Percentiles rank a stretch among this genome's conserved stretches.
Evolutionary conservation across 2,329 filamentous ascomycete species (phyloP).

Genomic region (Aureobasidium pullulans): DNA sequence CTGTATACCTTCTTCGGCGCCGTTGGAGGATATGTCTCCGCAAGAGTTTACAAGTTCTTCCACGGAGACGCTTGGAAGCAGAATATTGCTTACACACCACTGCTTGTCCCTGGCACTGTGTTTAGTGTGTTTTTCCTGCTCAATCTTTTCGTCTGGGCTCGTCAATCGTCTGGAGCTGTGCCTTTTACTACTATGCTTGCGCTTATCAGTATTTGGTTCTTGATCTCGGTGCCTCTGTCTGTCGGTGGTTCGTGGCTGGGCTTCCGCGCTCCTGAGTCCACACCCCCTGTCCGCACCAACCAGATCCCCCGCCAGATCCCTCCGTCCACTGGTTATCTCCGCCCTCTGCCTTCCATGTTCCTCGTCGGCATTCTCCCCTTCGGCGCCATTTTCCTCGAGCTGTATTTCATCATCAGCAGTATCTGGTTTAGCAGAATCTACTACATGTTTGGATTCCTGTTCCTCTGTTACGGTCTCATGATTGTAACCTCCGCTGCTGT

Average conservation of each 20-base stretch:
- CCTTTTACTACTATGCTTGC: conserved; percentile 96
- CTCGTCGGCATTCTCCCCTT: conserved; percentile 90
- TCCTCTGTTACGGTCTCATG: conserved; percentile 96
- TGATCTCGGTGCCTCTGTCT: conserved; percentile 89
- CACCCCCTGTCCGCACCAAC: conserved; percentile 85
- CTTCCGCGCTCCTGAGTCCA: conserved; percentile 63
- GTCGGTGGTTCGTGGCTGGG: conserved; percentile 88
- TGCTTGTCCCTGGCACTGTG: conserved; percentile 77
- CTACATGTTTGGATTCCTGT: conserved; percentile 99
- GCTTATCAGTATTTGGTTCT: conserved; percentile 88
- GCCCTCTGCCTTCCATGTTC: conserved; percentile 80
- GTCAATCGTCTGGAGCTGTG: conserved; percentile 84
- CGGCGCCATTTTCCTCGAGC: conserved; percentile 92
- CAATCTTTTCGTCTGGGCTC: conserved; percentile 93
- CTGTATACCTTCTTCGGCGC: conserved; percentile 91
- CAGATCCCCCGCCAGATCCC: conserved; percentile 97
- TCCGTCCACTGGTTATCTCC: conserved; percentile 72
- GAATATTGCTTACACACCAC: conserved; percentile 81
- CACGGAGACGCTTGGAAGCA: conserved; percentile 89
- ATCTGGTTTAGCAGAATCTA: conserved; percentile 99
- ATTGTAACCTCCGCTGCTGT: conserved; percentile 89
- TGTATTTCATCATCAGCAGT: conserved; percentile 98
- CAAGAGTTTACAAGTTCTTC: conserved; percentile 90
- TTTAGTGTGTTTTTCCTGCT: conserved; percentile 87
- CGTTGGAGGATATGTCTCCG: conserved; percentile 82